phyloP scores from a whole-genome alignment of 2,329 filamentous ascomycete species.

The Ceratocystis harringtonii region DNA sequence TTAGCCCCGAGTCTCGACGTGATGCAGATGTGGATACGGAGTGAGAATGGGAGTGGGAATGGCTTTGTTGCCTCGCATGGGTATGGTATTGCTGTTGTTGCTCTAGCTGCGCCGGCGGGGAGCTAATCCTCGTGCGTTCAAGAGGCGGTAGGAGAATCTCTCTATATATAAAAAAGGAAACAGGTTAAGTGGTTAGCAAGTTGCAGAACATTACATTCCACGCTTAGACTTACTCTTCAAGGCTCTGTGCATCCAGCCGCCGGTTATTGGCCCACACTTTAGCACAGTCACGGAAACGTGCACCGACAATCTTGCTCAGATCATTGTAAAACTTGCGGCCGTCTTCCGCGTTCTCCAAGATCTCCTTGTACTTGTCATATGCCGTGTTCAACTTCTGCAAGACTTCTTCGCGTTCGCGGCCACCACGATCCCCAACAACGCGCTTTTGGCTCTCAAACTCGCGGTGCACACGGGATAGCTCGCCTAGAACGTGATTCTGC shows the following conservation, averaged over 20 bases:
- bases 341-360: slow-evolving; percentile 78
- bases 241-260: slow-evolving; percentile 59
- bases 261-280: slow-evolving; percentile 67
- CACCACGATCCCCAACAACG: slow-evolving; percentile 43
- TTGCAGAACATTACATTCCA: neutral
- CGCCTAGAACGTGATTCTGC: slow-evolving; percentile 55
- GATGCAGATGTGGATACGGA: slow-evolving; percentile 7
- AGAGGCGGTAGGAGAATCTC: slow-evolving; percentile 39
- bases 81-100: slow-evolving; percentile 29
- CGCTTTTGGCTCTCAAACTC: slow-evolving; percentile 61
- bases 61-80: slow-evolving; percentile 19
- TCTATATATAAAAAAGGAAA: slow-evolving; percentile 22
- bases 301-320: slow-evolving; percentile 67
- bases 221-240: slow-evolving; percentile 52
- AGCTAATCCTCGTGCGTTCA: slow-evolving; percentile 17
- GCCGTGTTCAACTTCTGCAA: slow-evolving; percentile 80
- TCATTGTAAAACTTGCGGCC: slow-evolving; percentile 97
- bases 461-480: slow-evolving; percentile 60
- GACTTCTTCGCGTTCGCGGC: slow-evolving; percentile 66
- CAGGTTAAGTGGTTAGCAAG: slow-evolving; percentile 16
- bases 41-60: slow-evolving; percentile 17
- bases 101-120: slow-evolving; percentile 6
- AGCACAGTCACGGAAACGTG: slow-evolving; percentile 62
- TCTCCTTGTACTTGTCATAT: slow-evolving; percentile 93
- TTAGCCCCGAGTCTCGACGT: slow-evolving; percentile 4